These are phyloP conservation scores for Lachancea waltii DNA, from an alignment of 805 yeast genomes.

Conservation along the genomic window DNA sequence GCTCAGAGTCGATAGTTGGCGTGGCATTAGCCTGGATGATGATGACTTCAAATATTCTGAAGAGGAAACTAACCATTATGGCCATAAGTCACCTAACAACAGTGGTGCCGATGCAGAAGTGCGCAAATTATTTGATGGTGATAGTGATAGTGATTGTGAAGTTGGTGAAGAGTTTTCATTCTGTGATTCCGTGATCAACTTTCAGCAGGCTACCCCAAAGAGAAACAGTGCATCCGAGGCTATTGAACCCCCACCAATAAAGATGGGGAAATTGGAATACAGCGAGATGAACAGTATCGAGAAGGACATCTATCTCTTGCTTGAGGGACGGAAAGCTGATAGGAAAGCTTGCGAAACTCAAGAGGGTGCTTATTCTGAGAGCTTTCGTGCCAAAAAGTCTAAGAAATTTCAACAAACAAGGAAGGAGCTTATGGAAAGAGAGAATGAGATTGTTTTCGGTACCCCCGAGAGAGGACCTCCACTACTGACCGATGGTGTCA, in stretches of 20 bases:
- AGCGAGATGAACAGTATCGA: conserved; percentile 4
- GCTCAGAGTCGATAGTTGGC: too few species aligned
- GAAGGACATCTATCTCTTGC: neutral
- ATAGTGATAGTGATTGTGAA: too few species aligned
- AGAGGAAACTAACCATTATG: too few species aligned
- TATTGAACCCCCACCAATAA: neutral
- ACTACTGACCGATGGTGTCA: conserved; percentile 1
- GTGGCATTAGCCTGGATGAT: too few species aligned
- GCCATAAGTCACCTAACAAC: too few species aligned
- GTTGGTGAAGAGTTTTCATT: too few species aligned
- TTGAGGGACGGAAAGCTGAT: neutral
- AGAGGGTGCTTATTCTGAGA: neutral
- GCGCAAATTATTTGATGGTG: too few species aligned
- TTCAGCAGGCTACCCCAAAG: neutral
- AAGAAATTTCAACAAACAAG: neutral
- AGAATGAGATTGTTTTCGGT: neutral
- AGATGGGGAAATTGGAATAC: neutral
- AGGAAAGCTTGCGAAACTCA: neutral
- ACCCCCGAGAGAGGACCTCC: neutral
- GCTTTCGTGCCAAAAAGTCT: neutral
- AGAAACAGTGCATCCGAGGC: neutral
- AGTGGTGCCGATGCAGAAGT: too few species aligned
- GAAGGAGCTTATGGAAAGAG: conserved; percentile 1
- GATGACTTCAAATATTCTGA: too few species aligned
- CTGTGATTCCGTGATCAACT: too few species aligned